Conservation (phyloP, 1,284 basidiomycete genomes). For the Pascua sp. region DNA sequence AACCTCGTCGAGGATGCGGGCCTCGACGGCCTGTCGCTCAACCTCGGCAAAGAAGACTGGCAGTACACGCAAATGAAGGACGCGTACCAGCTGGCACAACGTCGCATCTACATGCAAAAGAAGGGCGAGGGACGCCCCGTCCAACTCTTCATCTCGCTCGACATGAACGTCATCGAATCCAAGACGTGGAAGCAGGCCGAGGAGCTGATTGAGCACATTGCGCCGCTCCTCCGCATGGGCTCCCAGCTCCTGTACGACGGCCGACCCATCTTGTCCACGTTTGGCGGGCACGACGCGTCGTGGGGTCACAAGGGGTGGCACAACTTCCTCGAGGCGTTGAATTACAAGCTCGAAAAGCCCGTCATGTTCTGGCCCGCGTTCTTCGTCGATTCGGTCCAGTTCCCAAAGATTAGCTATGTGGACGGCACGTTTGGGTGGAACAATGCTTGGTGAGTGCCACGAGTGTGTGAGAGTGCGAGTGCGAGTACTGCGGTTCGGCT, state of each 20-base stretch:
- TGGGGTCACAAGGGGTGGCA: slow-evolving; percentile 41
- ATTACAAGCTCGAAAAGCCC: slow-evolving; percentile 15
- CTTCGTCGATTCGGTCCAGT: slow-evolving; percentile 41
- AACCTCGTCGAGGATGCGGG: slow-evolving; percentile 37
- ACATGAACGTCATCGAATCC: slow-evolving; percentile 46
- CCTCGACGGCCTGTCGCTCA: slow-evolving; percentile 48
- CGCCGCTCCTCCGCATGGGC: slow-evolving; percentile 10
- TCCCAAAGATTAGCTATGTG: slow-evolving; percentile 31
- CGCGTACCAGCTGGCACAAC: slow-evolving; percentile 29
- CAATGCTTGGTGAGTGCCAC: slow-evolving; percentile 39
- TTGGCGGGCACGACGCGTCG: slow-evolving; percentile 34
- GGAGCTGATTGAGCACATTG: slow-evolving; percentile 23
- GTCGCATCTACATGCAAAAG: slow-evolving; percentile 1
- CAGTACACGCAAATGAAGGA: slow-evolving; percentile 41
- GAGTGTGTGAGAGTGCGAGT: too few relatives aligned
- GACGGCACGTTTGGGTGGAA: slow-evolving; percentile 48
- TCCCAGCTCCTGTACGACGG: slow-evolving; percentile 20
- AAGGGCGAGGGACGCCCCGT: neutral
- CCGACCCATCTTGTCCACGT: slow-evolving; percentile 37
- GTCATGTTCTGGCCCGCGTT: slow-evolving; percentile 48
- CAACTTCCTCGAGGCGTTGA: slow-evolving; percentile 30
- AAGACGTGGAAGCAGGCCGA: slow-evolving; percentile 19
- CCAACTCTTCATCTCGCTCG: slow-evolving; percentile 45
- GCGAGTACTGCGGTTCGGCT: too few relatives aligned
- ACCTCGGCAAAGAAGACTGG: slow-evolving; percentile 49